A percentile compares a stretch with the other conserved stretches of the same genome.
These are phyloP conservation scores for Tolypocladium pustulatum DNA, from an alignment of 2,329 filamentous ascomycete species.

Conservation along the genomic window DNA sequence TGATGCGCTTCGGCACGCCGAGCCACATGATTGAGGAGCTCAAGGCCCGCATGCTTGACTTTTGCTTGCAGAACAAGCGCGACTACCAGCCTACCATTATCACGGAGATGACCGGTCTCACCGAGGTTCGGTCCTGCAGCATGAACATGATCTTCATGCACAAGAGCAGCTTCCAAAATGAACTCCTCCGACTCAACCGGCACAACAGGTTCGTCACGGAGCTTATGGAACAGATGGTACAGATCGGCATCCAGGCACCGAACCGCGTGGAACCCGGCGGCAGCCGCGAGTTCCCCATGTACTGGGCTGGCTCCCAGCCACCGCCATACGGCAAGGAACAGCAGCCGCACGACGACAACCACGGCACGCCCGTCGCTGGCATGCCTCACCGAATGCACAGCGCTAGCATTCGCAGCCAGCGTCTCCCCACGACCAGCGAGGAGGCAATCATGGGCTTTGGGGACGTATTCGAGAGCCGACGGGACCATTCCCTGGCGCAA, in stretches of 20 bases:
- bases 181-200: conserved; percentile 75
- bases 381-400: conserved; percentile 5
- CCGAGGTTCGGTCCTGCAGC: conserved; percentile 74
- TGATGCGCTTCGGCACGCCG: conserved; percentile 82
- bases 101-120: conserved; percentile 70
- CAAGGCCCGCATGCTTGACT: conserved; percentile 70
- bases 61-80: conserved; percentile 74
- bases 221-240: conserved; percentile 75
- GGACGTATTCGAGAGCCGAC: conserved; percentile 34
- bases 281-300: conserved; percentile 58
- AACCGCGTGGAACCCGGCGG: conserved; percentile 50
- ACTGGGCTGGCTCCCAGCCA: conserved; percentile 26
- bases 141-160: conserved; percentile 96
- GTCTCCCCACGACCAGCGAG: conserved; percentile 17
- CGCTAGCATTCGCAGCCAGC: conserved; percentile 6
- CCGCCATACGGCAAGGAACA: conserved; percentile 21
- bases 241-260: conserved; percentile 77
- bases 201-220: conserved; percentile 93
- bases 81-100: conserved; percentile 82
- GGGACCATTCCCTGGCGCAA: conserved; percentile 21
- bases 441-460: conserved; percentile 28
- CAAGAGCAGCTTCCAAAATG: conserved; percentile 95
- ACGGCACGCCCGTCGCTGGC: conserved; percentile 3
- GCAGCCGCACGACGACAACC: conserved; percentile 8
- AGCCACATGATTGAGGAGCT: conserved; percentile 74